Evolutionary conservation across 371 early-diverging fungal species (phyloP).

Genomic region (Saksenaea oblongispora): DNA sequence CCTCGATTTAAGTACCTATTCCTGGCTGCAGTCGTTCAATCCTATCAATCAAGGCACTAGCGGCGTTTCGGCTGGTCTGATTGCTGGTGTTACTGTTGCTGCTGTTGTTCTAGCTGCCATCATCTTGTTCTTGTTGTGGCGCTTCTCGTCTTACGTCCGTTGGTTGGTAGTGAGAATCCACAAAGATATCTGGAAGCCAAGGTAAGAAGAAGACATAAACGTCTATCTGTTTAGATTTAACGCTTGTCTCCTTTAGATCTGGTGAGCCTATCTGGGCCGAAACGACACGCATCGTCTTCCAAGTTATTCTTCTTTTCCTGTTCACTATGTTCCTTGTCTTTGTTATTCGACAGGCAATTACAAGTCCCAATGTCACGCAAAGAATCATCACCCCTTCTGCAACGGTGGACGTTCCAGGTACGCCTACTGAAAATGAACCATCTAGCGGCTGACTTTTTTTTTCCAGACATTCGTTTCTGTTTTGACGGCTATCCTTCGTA

Average conservation of each 20-base stretch:
- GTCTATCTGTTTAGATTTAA: too few relatives aligned
- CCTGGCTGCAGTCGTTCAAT: conserved; percentile 39
- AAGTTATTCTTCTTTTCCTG: conserved; percentile 44
- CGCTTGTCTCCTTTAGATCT: conserved; percentile 17
- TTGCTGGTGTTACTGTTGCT: conserved; percentile 47
- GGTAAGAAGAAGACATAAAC: conserved; percentile 15
- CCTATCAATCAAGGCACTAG: conserved; percentile 6
- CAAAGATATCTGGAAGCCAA: conserved; percentile 49
- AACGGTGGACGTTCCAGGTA: conserved; percentile 41
- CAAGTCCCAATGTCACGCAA: conserved; percentile 48
- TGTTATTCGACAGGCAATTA: conserved; percentile 46
- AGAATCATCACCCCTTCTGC: conserved; percentile 34
- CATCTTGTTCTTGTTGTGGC: conserved; percentile 45
- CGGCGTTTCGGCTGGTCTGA: conserved; percentile 35
- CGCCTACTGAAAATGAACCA: not conserved
- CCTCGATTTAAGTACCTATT: conserved; percentile 12
- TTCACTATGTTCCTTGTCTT: conserved; percentile 44
- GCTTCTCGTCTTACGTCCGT: conserved; percentile 38
- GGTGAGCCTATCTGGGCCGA: conserved; percentile 58
- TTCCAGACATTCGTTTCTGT: conserved; percentile 46
- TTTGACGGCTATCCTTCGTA: conserved; percentile 43
- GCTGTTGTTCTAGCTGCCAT: conserved; percentile 33
- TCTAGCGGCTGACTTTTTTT: not conserved
- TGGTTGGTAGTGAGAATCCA: conserved; percentile 45
- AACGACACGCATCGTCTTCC: conserved; percentile 41